These are phyloP conservation scores for Phytophthora macrochlamydospora DNA, from an alignment of 352 stramenopile genomes.

Conservation along the genomic window DNA sequence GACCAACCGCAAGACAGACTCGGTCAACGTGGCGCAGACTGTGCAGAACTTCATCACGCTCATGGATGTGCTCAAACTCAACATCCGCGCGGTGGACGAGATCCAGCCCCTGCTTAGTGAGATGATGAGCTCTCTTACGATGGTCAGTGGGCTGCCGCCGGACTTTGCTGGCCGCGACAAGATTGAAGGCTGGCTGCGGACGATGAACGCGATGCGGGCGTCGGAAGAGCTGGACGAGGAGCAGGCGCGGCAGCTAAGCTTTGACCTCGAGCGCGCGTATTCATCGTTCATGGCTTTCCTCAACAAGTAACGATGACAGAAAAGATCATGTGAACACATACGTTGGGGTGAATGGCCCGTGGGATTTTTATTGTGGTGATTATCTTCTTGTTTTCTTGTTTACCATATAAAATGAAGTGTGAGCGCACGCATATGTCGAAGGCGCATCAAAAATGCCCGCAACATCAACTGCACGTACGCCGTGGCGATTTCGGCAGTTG, in stretches of 20 bases:
- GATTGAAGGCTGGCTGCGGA: slow-evolving; percentile 95
- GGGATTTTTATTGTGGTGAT: slow-evolving; percentile 39
- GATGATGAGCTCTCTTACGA: slow-evolving; percentile 95
- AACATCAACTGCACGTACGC: slow-evolving; percentile 9
- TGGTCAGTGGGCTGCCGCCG: slow-evolving; percentile 93
- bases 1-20: slow-evolving; percentile 83
- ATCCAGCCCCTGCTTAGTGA: slow-evolving; percentile 97
- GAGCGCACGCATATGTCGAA: slow-evolving; percentile 15
- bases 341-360: slow-evolving; percentile 17
- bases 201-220: slow-evolving; percentile 96
- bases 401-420: slow-evolving; percentile 36
- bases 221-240: slow-evolving; percentile 96
- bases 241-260: slow-evolving; percentile 94
- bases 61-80: slow-evolving; percentile 98
- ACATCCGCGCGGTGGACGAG: slow-evolving; percentile 97
- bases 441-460: slow-evolving; percentile 23
- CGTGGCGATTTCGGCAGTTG: slow-evolving; percentile 17
- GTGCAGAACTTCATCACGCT: slow-evolving; percentile 98
- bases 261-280: slow-evolving; percentile 96
- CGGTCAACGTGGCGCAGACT: slow-evolving; percentile 94
- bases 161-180: slow-evolving; percentile 94
- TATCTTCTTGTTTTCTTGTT: slow-evolving; percentile 28
- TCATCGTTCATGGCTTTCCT: slow-evolving; percentile 93
- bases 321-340: background rate
- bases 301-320: slow-evolving; percentile 56